These are phyloP conservation scores for Trichophyton benhamiae DNA, from an alignment of 2,329 filamentous ascomycete genomes.

Conservation along the genomic window DNA sequence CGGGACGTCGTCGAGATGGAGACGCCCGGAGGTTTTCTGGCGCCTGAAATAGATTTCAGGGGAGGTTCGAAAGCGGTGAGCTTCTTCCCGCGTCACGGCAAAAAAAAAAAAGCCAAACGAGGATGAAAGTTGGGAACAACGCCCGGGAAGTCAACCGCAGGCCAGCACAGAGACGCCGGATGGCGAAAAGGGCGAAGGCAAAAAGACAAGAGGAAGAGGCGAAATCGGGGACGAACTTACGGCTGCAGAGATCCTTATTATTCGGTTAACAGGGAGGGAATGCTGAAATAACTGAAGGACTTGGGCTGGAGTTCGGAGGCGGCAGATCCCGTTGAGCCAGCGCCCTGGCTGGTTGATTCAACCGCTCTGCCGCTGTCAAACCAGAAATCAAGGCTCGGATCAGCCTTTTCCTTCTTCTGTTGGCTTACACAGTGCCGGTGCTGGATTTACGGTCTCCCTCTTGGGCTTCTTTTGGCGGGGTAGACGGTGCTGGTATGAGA, in stretches of 20 bases:
- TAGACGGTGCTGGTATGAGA: neutral
- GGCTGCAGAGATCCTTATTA: constrained; percentile 8
- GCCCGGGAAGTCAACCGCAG: neutral
- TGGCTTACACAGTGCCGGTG: neutral
- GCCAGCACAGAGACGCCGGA: constrained; percentile 5
- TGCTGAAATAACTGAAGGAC: neutral
- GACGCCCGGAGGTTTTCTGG: neutral
- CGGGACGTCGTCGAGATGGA: neutral
- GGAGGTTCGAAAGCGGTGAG: neutral
- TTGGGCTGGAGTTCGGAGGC: neutral
- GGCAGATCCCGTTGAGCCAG: neutral
- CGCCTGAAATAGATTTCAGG: neutral
- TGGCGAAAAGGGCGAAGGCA: constrained; percentile 8
- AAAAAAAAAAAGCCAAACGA: neutral
- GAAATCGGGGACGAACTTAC: neutral
- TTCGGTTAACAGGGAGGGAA: constrained; percentile 12
- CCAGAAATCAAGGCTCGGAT: neutral
- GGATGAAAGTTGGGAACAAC: neutral
- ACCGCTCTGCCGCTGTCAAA: neutral
- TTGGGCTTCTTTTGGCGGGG: neutral
- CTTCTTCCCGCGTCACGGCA: neutral
- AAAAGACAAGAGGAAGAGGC: constrained; percentile 14
- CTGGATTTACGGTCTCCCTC: neutral
- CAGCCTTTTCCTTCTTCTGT: neutral
- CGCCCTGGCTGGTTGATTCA: neutral